Conservation (phyloP, 306 rosid species). For the Quercus cerris region DNA sequence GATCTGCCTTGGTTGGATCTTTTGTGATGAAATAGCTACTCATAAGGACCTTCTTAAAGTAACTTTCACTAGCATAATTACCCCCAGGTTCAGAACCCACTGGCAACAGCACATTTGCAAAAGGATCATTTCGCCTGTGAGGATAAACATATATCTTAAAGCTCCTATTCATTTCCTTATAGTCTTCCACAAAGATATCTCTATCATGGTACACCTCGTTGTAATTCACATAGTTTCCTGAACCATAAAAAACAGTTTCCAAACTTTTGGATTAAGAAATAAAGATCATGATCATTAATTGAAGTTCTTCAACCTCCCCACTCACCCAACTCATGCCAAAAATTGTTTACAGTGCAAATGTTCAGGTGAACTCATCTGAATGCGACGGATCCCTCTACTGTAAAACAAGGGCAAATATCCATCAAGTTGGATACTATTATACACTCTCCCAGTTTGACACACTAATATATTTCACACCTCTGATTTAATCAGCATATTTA, state of each 20-base stretch:
- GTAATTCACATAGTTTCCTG: conserved; percentile 41
- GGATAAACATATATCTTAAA: conserved; percentile 90
- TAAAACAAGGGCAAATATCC: neutral
- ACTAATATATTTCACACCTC: too few relatives aligned
- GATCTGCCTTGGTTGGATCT: conserved; percentile 60
- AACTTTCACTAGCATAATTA: conserved; percentile 89
- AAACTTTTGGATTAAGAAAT: conserved; percentile 7
- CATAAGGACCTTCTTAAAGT: conserved; percentile 63
- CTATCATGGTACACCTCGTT: conserved; percentile 61
- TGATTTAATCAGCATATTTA: too few relatives aligned
- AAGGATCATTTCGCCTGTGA: conserved; percentile 55
- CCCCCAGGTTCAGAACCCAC: conserved; percentile 62
- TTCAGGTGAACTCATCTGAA: neutral
- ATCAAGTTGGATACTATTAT: neutral
- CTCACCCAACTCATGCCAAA: conserved; percentile 4
- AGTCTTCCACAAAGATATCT: conserved; percentile 62
- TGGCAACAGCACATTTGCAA: conserved; percentile 69
- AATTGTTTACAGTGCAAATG: neutral
- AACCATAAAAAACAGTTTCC: conserved; percentile 25
- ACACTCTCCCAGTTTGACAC: neutral
- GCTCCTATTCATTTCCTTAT: conserved; percentile 69
- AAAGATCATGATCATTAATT: neutral
- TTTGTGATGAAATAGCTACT: conserved; percentile 62
- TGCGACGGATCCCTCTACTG: neutral
- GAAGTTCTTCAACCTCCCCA: conserved; percentile 12